These are phyloP conservation scores for Rutidosis leptorrhynchoides DNA, from an alignment of 129 eudicot genomes.

Conservation along the genomic window DNA sequence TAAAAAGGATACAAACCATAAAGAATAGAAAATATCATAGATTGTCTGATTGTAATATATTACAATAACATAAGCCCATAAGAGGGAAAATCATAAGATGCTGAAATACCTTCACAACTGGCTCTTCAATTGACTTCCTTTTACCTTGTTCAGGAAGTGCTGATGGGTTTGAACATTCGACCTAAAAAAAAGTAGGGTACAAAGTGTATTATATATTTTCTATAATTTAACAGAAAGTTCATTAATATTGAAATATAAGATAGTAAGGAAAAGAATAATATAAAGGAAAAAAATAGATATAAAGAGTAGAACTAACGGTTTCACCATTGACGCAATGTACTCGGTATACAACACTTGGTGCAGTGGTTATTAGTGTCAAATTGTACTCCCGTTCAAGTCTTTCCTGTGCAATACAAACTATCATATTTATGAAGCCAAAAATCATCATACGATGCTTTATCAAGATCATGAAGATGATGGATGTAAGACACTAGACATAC, in stretches of 20 bases:
- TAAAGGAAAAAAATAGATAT: conserved; percentile 15
- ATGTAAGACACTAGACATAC: conserved; percentile 34
- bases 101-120: conserved; percentile 70
- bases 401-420: conserved; percentile 67
- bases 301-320: conserved; percentile 48
- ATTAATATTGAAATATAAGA: neutral
- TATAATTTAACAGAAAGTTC: no score
- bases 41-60: neutral
- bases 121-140: conserved; percentile 89
- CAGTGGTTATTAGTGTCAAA: conserved; percentile 88
- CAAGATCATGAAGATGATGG: neutral
- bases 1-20: conserved; percentile 8
- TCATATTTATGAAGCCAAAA: conserved; percentile 17
- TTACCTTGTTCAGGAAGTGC: conserved; percentile 90
- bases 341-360: conserved; percentile 97
- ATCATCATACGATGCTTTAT: conserved; percentile 1
- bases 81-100: conserved; percentile 13
- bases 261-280: neutral
- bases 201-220: neutral
- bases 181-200: conserved; percentile 39
- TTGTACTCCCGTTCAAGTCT: conserved; percentile 97
- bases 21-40: neutral
- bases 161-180: conserved; percentile 95
- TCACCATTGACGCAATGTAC: conserved; percentile 71
- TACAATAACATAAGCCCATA: neutral